Conservation (phyloP, 1,284 basidiomycete species). For the Fomes fomentarius region DNA sequence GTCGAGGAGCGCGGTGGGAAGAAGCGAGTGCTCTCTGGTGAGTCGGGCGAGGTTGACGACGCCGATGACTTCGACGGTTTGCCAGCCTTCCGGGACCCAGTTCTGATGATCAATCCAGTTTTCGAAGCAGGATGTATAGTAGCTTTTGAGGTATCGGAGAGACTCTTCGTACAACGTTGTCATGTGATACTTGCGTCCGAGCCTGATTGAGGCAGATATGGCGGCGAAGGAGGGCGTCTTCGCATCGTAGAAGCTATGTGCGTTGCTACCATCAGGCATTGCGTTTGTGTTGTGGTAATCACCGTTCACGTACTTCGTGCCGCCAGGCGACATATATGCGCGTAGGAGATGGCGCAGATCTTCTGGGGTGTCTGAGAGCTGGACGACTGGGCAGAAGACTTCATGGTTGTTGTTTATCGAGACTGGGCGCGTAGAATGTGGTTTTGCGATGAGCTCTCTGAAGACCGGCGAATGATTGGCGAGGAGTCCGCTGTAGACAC, state of each 20-base stretch:
- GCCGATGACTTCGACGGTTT: not conserved
- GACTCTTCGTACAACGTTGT: not conserved
- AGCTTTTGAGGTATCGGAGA: not conserved
- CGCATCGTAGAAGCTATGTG: not conserved
- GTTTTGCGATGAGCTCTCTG: too few relatives aligned
- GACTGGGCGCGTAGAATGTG: too few relatives aligned
- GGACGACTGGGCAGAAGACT: not conserved
- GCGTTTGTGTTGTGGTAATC: not conserved
- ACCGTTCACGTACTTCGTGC: too few relatives aligned
- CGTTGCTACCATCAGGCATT: not conserved
- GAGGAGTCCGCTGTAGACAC: constrained; percentile 6
- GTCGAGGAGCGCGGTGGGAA: constrained; percentile 1
- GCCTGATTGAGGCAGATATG: constrained; percentile 1
- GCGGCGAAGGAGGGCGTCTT: not conserved
- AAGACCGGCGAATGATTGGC: constrained; percentile 9
- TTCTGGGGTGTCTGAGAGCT: not conserved
- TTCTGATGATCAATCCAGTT: not conserved
- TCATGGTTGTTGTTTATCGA: too few relatives aligned
- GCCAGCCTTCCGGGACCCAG: constrained; percentile 28
- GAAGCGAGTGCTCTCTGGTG: not conserved
- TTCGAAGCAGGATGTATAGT: not conserved
- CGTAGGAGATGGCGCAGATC: not conserved
- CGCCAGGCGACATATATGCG: too few relatives aligned
- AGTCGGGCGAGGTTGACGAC: constrained; percentile 8
- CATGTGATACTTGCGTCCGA: constrained; percentile 15